Conservation (phyloP, 768 basidiomycete species). For the Mycena kentingensis region DNA sequence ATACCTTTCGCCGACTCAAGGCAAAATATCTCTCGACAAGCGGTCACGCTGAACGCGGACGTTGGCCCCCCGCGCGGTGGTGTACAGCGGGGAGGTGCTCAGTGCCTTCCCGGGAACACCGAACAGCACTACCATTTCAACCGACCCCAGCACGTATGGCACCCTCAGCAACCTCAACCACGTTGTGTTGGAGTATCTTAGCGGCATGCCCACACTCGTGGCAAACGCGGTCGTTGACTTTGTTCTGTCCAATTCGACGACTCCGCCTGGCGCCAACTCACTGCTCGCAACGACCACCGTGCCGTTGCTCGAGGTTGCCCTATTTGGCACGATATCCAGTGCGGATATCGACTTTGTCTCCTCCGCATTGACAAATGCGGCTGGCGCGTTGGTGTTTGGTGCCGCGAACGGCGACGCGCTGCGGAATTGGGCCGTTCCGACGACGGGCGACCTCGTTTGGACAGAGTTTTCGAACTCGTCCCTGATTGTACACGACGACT, state of each 20-base stretch:
- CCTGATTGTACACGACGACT: slow-evolving; percentile 51
- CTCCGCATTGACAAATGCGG: slow-evolving; percentile 53
- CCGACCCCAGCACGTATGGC: slow-evolving; percentile 57
- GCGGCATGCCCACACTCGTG: slow-evolving; percentile 48
- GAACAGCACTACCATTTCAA: slow-evolving; percentile 32
- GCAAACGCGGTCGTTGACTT: slow-evolving; percentile 52
- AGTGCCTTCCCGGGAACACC: slow-evolving; percentile 47
- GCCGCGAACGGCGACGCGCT: slow-evolving; percentile 49
- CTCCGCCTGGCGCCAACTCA: slow-evolving; percentile 45
- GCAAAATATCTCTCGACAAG: slow-evolving; percentile 48
- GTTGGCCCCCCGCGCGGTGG: slow-evolving; percentile 48
- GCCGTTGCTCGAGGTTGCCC: slow-evolving; percentile 59
- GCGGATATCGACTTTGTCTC: slow-evolving; percentile 49
- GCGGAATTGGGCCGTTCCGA: slow-evolving; percentile 56
- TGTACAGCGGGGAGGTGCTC: slow-evolving; percentile 54
- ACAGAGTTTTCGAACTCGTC: slow-evolving; percentile 53
- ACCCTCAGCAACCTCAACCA: slow-evolving; percentile 56
- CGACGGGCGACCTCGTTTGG: slow-evolving; percentile 48
- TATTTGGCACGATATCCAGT: slow-evolving; percentile 58
- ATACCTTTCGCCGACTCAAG: slow-evolving; percentile 55
- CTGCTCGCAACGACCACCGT: slow-evolving; percentile 46
- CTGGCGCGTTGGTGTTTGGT: slow-evolving; percentile 61
- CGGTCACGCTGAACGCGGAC: slow-evolving; percentile 46
- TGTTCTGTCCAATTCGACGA: slow-evolving; percentile 41
- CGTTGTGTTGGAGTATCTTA: slow-evolving; percentile 58